Evolutionary conservation across 1,284 basidiomycete species (phyloP).

Genomic region (Trichosporon sp.): DNA sequence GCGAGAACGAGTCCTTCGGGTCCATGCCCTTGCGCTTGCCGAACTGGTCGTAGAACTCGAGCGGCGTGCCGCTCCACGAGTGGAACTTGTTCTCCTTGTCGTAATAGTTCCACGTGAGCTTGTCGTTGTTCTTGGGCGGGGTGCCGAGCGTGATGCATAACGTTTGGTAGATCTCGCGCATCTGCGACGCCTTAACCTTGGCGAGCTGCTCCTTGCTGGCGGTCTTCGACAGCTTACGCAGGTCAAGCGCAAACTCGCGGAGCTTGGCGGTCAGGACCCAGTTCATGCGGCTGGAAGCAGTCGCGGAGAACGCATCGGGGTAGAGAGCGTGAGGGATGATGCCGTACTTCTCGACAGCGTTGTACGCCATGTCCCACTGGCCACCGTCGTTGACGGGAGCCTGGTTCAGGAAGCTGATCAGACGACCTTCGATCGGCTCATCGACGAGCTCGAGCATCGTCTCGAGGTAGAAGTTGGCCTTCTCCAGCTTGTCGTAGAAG

Average conservation of each 20-base stretch:
- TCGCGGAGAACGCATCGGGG: slow-evolving; percentile 84
- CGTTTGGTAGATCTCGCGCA: slow-evolving; percentile 83
- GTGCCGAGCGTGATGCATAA: slow-evolving; percentile 83
- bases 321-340: slow-evolving; percentile 77
- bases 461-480: slow-evolving; percentile 92
- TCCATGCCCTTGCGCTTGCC: slow-evolving; percentile 48
- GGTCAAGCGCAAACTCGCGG: slow-evolving; percentile 81
- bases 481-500: slow-evolving; percentile 95
- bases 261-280: slow-evolving; percentile 82
- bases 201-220: slow-evolving; percentile 35
- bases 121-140: slow-evolving; percentile 70
- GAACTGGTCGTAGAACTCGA: slow-evolving; percentile 68
- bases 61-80: slow-evolving; percentile 73
- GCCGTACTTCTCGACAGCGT: slow-evolving; percentile 76
- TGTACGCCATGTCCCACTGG: slow-evolving; percentile 93
- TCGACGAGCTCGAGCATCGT: slow-evolving; percentile 76
- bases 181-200: slow-evolving; percentile 75
- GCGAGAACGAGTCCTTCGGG: slow-evolving; percentile 72
- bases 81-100: slow-evolving; percentile 77
- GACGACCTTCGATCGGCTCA: slow-evolving; percentile 76
- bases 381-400: slow-evolving; percentile 89
- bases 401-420: slow-evolving; percentile 72
- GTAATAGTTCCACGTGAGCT: slow-evolving; percentile 85
- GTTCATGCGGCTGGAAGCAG: slow-evolving; percentile 73
- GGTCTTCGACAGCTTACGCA: slow-evolving; percentile 60